Evolutionary conservation across 2,329 filamentous ascomycete genomes (phyloP).

Genomic region (Fusarium anthophilum): DNA sequence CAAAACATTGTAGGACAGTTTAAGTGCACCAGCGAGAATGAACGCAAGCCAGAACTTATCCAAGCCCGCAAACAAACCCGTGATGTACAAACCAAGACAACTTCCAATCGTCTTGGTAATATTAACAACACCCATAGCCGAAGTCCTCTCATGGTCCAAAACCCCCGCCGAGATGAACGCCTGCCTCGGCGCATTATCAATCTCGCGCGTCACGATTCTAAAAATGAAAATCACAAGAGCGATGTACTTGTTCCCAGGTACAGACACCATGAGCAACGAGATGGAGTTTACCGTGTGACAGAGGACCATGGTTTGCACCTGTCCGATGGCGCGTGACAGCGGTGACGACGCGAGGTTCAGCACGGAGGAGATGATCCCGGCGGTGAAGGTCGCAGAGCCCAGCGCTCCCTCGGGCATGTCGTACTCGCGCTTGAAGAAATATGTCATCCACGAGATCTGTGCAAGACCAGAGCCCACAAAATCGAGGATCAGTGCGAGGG

Average conservation of each 20-base stretch:
- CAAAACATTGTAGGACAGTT: conserved; percentile 32
- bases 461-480: conserved; percentile 36
- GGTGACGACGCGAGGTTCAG: conserved; percentile 35
- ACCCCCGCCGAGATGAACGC: conserved; percentile 35
- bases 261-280: conserved; percentile 29
- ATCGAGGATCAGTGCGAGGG: conserved; percentile 28
- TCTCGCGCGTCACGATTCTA: conserved; percentile 33
- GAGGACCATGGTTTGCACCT: conserved; percentile 36
- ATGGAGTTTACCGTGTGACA: conserved; percentile 38
- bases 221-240: conserved; percentile 34
- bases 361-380: conserved; percentile 35
- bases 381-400: conserved; percentile 32
- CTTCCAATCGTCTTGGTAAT: conserved; percentile 39
- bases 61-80: conserved; percentile 26
- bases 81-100: conserved; percentile 33
- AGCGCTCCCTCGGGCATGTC: conserved; percentile 33
- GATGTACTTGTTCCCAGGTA: conserved; percentile 31
- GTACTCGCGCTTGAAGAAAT: conserved; percentile 38
- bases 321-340: conserved; percentile 26
- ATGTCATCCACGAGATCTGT: conserved; percentile 40
- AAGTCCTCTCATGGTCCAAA: conserved; percentile 32
- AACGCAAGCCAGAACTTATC: conserved; percentile 38
- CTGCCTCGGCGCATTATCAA: conserved; percentile 35
- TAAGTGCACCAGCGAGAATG: conserved; percentile 31
- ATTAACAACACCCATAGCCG: conserved; percentile 36